Conservation (phyloP, 768 basidiomycete genomes). For the Boletus subparvulus region DNA sequence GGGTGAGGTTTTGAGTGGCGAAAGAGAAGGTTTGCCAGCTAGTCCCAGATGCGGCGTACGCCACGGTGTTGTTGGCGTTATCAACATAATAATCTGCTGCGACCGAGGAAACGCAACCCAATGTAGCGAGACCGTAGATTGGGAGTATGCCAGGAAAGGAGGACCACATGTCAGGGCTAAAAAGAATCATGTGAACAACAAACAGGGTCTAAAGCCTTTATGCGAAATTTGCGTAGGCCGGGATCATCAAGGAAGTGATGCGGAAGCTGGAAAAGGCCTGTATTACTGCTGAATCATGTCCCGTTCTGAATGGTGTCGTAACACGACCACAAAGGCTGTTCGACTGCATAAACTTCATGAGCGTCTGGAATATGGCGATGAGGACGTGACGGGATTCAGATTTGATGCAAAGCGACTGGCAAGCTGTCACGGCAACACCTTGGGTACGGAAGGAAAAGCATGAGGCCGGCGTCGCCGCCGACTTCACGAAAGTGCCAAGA, state of each 20-base stretch:
- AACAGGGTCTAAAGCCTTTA: not conserved
- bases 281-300: not conserved
- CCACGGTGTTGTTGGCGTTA: constrained; percentile 9
- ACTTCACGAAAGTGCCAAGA: not conserved
- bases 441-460: not conserved
- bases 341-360: not conserved
- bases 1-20: constrained; percentile 3
- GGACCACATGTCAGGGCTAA: not conserved
- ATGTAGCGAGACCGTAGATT: not conserved
- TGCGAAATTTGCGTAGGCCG: not conserved
- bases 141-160: not conserved
- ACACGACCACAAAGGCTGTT: not conserved
- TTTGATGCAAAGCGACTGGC: not conserved
- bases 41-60: not conserved
- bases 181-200: too few species aligned
- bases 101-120: not conserved
- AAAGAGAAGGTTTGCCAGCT: constrained; percentile 5
- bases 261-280: not conserved
- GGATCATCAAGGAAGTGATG: not conserved
- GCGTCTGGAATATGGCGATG: not conserved
- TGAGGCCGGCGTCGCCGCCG: not conserved
- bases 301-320: not conserved
- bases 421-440: not conserved
- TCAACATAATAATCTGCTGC: constrained; percentile 16
- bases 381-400: not conserved